Percentiles rank a stretch among this genome's conserved stretches.
Conservation (phyloP, 73 alveolate genomes). For the Uronychia binucleata region DNA sequence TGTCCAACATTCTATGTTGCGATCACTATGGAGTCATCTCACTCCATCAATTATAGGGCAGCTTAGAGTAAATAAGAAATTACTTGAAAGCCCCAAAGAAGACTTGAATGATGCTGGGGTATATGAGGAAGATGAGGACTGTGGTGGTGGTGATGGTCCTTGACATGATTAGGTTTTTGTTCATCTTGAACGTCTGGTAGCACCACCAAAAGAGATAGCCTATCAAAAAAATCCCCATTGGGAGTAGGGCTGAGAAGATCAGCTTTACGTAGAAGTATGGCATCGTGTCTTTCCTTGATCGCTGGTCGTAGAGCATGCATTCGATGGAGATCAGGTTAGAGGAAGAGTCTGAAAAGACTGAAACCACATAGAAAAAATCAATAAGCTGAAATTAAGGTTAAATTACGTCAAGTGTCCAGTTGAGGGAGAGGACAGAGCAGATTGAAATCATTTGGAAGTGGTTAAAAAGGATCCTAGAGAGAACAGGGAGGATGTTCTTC, state of each 20-base stretch:
- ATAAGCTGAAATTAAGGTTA: neutral
- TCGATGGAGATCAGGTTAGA: neutral
- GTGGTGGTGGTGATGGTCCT: neutral
- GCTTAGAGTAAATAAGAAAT: neutral
- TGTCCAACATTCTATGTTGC: constrained; percentile 16
- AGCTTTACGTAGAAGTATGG: neutral
- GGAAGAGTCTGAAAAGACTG: neutral
- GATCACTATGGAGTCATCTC: neutral
- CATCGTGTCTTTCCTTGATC: neutral
- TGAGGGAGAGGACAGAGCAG: neutral
- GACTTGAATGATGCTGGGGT: neutral
- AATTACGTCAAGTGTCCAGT: constrained; percentile 16
- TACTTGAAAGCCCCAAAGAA: neutral
- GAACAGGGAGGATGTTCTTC: constrained; percentile 10
- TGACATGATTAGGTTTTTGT: neutral
- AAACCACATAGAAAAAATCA: neutral
- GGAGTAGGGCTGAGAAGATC: neutral
- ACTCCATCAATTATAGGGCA: constrained; percentile 15
- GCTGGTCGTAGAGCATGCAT: neutral
- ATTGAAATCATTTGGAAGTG: constrained; percentile 28
- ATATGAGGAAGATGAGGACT: constrained; percentile 8
- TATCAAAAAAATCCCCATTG: neutral
- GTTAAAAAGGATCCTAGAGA: constrained; percentile 27
- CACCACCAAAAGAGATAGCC: neutral
- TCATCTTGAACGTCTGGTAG: neutral